A percentile compares a stretch with the other conserved stretches of the same genome.
Conservation (phyloP, 768 basidiomycete genomes). For the Boletus edulis region DNA sequence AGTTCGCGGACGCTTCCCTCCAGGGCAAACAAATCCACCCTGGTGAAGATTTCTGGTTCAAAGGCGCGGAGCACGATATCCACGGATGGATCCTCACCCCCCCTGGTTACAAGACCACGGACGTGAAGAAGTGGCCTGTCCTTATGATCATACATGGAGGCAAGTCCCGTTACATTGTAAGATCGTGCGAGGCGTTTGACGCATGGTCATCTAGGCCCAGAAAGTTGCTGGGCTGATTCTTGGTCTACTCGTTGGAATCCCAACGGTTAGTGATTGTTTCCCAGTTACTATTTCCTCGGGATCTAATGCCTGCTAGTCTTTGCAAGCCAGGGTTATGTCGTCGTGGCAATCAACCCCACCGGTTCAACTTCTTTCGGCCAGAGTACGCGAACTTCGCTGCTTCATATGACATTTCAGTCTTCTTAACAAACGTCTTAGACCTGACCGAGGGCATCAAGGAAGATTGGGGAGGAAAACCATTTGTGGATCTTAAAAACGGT, state of each 20-base stretch:
- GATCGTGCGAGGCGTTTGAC: not conserved
- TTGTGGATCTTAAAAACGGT: slow-evolving; percentile 71
- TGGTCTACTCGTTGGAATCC: slow-evolving; percentile 96
- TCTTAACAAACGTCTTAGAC: slow-evolving; percentile 37
- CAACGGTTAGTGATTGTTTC: slow-evolving; percentile 46
- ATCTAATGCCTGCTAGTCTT: slow-evolving; percentile 49
- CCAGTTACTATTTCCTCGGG: not conserved
- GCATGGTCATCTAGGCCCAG: slow-evolving; percentile 48
- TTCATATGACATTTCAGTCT: not conserved
- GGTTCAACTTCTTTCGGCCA: slow-evolving; percentile 94
- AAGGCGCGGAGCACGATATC: slow-evolving; percentile 72
- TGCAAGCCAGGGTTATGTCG: slow-evolving; percentile 86
- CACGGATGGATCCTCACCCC: slow-evolving; percentile 89
- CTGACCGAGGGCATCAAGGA: slow-evolving; percentile 77
- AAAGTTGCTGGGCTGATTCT: slow-evolving; percentile 84
- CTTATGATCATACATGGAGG: slow-evolving; percentile 83
- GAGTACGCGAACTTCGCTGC: slow-evolving; percentile 37
- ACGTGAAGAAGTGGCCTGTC: slow-evolving; percentile 74
- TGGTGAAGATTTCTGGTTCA: slow-evolving; percentile 88
- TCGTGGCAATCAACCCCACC: slow-evolving; percentile 87
- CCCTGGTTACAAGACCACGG: slow-evolving; percentile 63
- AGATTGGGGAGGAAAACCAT: slow-evolving; percentile 88
- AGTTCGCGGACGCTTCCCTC: slow-evolving; percentile 56
- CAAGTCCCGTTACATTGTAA: slow-evolving; percentile 12
- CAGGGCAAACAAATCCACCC: slow-evolving; percentile 53